A percentile compares a stretch with the other conserved stretches of the same genome.
These are phyloP conservation scores for Yamadazyma blattariae DNA, from an alignment of 1,139 yeast genomes.

Conservation along the genomic window DNA sequence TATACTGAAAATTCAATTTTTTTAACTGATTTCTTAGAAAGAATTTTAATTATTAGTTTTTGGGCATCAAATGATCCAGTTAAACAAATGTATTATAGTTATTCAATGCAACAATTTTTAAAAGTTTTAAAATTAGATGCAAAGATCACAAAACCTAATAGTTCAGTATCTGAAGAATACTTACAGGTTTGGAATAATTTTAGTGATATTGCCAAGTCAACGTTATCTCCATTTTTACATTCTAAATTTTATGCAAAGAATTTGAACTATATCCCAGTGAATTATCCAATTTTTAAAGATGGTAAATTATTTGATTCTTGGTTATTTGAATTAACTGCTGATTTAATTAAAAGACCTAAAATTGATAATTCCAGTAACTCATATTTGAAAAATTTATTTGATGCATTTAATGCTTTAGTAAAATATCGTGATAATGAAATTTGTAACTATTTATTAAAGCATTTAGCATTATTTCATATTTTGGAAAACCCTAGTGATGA, in stretches of 20 bases:
- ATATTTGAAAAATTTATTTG: constrained; percentile 45
- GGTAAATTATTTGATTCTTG: constrained; percentile 50
- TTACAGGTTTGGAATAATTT: constrained; percentile 58
- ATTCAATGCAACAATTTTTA: constrained; percentile 84
- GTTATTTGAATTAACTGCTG: constrained; percentile 69
- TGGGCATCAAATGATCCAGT: constrained; percentile 90
- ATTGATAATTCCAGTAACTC: constrained; percentile 1
- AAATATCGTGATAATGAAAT: constrained; percentile 69
- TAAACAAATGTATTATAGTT: constrained; percentile 80
- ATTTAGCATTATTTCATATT: constrained; percentile 67
- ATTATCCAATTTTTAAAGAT: constrained; percentile 32
- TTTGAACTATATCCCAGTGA: constrained; percentile 34
- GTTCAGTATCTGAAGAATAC: constrained; percentile 17
- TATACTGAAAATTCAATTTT: constrained; percentile 63
- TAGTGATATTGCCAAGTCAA: constrained; percentile 66
- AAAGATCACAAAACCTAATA: constrained; percentile 24
- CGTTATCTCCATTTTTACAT: constrained; percentile 70
- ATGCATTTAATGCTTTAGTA: constrained; percentile 64
- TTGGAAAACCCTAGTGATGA: constrained; percentile 19
- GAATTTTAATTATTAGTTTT: constrained; percentile 71
- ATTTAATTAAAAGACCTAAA: constrained; percentile 50
- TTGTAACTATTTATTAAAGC: constrained; percentile 75
- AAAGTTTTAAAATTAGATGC: constrained; percentile 54
- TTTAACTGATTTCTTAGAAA: constrained; percentile 63
- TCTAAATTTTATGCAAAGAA: constrained; percentile 56